Percentiles rank a stretch among this genome's conserved stretches.
Conservation (phyloP, 1,139 yeast species). For the Suhomyces choctaworum region DNA sequence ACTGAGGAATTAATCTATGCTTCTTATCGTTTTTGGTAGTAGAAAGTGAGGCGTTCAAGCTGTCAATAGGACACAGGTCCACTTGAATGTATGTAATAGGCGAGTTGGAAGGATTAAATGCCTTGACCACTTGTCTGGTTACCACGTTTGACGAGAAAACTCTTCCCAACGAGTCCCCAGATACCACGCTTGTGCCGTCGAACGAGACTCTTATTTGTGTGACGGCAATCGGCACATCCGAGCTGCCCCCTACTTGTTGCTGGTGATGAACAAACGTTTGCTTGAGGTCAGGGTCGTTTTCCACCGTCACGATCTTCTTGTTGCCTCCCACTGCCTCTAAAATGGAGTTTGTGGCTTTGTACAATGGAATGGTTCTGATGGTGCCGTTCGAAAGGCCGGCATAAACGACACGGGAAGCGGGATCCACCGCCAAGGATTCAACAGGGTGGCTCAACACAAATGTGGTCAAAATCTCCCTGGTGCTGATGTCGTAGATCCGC, state of each 20-base stretch:
- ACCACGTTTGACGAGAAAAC: conserved; percentile 70
- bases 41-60: conserved; percentile 12
- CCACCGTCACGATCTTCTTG: conserved; percentile 53
- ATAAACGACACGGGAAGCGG: conserved; percentile 75
- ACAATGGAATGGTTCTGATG: conserved; percentile 59
- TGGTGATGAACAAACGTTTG: conserved; percentile 63
- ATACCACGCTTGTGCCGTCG: conserved; percentile 72
- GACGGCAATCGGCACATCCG: conserved; percentile 26
- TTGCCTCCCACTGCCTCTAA: conserved; percentile 59
- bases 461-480: conserved; percentile 58
- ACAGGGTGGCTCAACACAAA: conserved; percentile 65
- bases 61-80: conserved; percentile 13
- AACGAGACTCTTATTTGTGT: conserved; percentile 60
- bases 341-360: conserved; percentile 43
- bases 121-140: conserved; percentile 73
- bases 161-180: conserved; percentile 75
- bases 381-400: conserved; percentile 68
- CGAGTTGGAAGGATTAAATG: conserved; percentile 56
- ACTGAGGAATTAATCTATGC: conserved; percentile 49
- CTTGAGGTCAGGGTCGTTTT: conserved; percentile 49
- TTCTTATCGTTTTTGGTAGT: conserved; percentile 35
- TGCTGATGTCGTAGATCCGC: conserved; percentile 56
- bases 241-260: conserved; percentile 18
- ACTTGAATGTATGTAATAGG: conserved; percentile 32
- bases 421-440: conserved; percentile 67